These are phyloP conservation scores for Pythium scleroteichum DNA, from an alignment of 352 stramenopile genomes.

Conservation along the genomic window DNA sequence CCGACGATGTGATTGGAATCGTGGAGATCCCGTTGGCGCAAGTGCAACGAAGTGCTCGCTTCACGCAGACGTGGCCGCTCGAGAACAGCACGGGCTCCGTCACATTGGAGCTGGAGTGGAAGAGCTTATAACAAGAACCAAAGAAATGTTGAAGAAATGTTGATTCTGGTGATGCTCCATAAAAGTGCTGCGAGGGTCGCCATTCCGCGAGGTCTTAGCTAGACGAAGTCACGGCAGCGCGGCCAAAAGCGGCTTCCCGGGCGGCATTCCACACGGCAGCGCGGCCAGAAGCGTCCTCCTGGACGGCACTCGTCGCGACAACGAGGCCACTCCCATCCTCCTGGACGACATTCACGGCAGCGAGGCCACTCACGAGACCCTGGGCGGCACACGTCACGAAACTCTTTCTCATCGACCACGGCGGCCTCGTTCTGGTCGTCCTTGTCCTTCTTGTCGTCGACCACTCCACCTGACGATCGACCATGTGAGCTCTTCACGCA, in stretches of 20 bases:
- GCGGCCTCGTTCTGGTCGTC: slow-evolving; percentile 1
- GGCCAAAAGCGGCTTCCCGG: slow-evolving; percentile 20
- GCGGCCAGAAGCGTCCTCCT: slow-evolving; percentile 11
- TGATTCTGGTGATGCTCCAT: no score
- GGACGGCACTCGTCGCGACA: slow-evolving; percentile 20
- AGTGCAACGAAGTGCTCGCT: slow-evolving; percentile 31
- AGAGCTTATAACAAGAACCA: slow-evolving; percentile 30
- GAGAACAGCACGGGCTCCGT: slow-evolving; percentile 40
- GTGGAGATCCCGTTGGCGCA: slow-evolving; percentile 44
- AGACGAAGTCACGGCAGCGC: slow-evolving; percentile 15
- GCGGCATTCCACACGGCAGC: slow-evolving; percentile 9
- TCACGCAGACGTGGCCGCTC: slow-evolving; percentile 39
- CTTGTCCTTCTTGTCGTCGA: slow-evolving; percentile 7
- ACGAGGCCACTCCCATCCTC: slow-evolving; percentile 12
- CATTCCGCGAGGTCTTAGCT: neutral
- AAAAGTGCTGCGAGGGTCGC: no score
- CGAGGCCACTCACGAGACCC: slow-evolving; percentile 15
- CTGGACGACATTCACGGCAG: slow-evolving; percentile 16
- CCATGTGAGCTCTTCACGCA: no score
- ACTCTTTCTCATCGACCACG: neutral
- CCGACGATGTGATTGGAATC: slow-evolving; percentile 44
- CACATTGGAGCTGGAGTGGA: slow-evolving; percentile 47
- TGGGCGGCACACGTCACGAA: slow-evolving; percentile 8
- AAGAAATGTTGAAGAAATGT: no score
- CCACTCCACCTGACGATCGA: slow-evolving; percentile 2